Evolutionary conservation across 441 rosid species (phyloP).

Genomic region (Hypseocharis bilobata): DNA sequence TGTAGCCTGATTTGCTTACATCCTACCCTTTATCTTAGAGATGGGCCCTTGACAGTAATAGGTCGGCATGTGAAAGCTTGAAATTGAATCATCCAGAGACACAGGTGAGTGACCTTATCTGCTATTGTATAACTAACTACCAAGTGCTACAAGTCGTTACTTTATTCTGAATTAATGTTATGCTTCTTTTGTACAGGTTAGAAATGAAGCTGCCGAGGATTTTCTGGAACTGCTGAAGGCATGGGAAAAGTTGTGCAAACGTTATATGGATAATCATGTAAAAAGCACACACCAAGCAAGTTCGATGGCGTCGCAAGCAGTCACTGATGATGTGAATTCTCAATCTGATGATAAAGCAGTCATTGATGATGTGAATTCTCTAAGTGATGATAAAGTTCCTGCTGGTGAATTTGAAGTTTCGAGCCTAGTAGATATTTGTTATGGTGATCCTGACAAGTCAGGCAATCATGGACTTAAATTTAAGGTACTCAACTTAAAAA

Average conservation of each 20-base stretch:
- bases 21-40: conserved; percentile 25
- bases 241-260: conserved; percentile 75
- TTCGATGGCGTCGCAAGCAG: conserved; percentile 27
- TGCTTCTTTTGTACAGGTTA: conserved; percentile 43
- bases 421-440: conserved; percentile 37
- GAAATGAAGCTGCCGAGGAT: conserved; percentile 81
- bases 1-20: conserved; percentile 6
- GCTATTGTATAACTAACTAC: background rate
- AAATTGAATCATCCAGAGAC: conserved; percentile 56
- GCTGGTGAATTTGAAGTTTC: conserved; percentile 52
- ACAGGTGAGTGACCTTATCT: conserved; percentile 26
- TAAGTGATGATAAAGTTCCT: conserved; percentile 17
- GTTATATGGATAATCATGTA: conserved; percentile 30
- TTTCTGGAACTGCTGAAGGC: conserved; percentile 76
- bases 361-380: conserved; percentile 21
- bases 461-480: conserved; percentile 34
- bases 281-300: conserved; percentile 20
- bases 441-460: conserved; percentile 41
- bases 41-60: conserved; percentile 70
- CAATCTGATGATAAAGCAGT: conserved; percentile 19
- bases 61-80: conserved; percentile 48
- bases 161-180: conserved; percentile 1
- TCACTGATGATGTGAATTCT: conserved; percentile 21
- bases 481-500: conserved; percentile 38
- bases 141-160: background rate